phyloP scores from a whole-genome alignment of 2,329 filamentous ascomycete genomes.

The Emmonsiellopsis sp. region DNA sequence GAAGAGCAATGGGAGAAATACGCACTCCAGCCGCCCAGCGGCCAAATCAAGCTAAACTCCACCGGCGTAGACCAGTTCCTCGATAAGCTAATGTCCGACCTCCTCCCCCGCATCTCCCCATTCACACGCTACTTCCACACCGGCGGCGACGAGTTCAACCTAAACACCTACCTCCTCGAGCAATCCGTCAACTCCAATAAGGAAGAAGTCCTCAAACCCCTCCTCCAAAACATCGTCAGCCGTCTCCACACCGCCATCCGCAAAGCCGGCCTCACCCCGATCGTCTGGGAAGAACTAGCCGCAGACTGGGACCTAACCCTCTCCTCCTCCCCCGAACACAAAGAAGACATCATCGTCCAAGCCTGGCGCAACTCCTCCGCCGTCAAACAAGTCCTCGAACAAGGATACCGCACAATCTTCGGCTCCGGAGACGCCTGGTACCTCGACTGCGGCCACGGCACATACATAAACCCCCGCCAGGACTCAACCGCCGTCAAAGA shows the following conservation, averaged over 20 bases:
- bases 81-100: constrained; percentile 61
- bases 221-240: constrained; percentile 70
- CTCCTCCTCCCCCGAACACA: constrained; percentile 41
- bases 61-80: constrained; percentile 62
- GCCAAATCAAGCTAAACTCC: constrained; percentile 68
- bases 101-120: constrained; percentile 61
- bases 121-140: constrained; percentile 74
- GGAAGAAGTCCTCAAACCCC: constrained; percentile 55
- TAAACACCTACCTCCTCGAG: constrained; percentile 65
- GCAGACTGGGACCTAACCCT: constrained; percentile 69
- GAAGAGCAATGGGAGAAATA: constrained; percentile 45
- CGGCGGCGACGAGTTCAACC: constrained; percentile 80
- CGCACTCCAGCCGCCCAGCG: constrained; percentile 47
- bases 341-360: constrained; percentile 56
- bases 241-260: constrained; percentile 56
- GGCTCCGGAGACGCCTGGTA: constrained; percentile 24
- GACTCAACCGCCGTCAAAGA: constrained; percentile 6
- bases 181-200: constrained; percentile 61
- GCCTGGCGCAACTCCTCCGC: constrained; percentile 52
- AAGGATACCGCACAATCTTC: constrained; percentile 24
- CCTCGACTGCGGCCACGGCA: constrained; percentile 25
- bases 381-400: constrained; percentile 18
- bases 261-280: constrained; percentile 55
- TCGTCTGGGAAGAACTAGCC: constrained; percentile 86
- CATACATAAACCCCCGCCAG: constrained; percentile 24